Conservation (phyloP, 2,329 filamentous ascomycete genomes). For the Tetracladium maxilliforme region DNA sequence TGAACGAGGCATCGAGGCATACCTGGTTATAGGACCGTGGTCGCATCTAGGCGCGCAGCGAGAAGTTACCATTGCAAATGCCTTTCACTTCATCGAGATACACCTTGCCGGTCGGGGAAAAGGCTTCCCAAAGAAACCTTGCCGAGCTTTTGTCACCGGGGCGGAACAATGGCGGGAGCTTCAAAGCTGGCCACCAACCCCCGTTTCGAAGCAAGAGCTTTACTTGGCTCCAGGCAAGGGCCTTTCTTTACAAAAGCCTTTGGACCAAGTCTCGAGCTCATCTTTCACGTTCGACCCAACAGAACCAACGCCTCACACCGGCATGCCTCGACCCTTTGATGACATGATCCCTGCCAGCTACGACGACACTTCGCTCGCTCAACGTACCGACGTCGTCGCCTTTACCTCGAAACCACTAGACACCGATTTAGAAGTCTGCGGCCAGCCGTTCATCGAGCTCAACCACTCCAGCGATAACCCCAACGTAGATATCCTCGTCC, state of each 20-base stretch:
- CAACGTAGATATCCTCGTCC: conserved; percentile 10
- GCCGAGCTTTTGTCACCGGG: conserved; percentile 6
- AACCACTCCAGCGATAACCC: conserved; percentile 10
- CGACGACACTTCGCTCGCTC: conserved; percentile 7
- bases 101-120: conserved; percentile 3
- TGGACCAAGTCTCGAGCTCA: conserved; percentile 1
- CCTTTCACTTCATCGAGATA: conserved; percentile 5
- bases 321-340: conserved; percentile 4
- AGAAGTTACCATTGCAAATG: conserved; percentile 2
- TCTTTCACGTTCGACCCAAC: conserved; percentile 10
- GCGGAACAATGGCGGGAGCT: conserved; percentile 5
- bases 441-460: conserved; percentile 8
- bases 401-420: conserved; percentile 9
- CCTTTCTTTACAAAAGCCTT: conserved; percentile 1
- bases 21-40: conserved; percentile 8
- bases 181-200: conserved; percentile 5
- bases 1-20: conserved; percentile 5
- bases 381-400: conserved; percentile 8
- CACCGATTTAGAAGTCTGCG: conserved; percentile 7
- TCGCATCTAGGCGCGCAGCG: conserved; percentile 4
- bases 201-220: conserved; percentile 2
- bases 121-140: conserved; percentile 1
- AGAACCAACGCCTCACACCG: conserved; percentile 10
- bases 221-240: conserved; percentile 3
- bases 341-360: conserved; percentile 6